A percentile compares a stretch with the other conserved stretches of the same genome.
Evolutionary conservation across 257 asterid species (phyloP).

Genomic region (Solanum dulcamara): DNA sequence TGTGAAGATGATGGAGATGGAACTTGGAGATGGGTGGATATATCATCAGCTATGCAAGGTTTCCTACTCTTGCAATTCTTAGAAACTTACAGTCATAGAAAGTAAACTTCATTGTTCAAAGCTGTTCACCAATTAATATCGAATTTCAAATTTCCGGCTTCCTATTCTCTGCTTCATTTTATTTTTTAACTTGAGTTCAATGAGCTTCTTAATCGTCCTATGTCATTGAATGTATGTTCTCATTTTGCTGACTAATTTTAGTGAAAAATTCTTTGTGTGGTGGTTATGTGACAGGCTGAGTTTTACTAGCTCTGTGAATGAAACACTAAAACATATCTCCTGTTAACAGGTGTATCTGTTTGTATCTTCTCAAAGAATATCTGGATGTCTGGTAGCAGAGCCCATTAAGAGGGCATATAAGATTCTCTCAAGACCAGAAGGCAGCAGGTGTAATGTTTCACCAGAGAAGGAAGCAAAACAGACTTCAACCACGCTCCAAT

Average conservation of each 20-base stretch:
- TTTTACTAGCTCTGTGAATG: background rate
- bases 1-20: constrained; percentile 74
- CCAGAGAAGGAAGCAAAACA: constrained; percentile 18
- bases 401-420: constrained; percentile 49
- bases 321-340: background rate
- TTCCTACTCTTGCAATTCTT: background rate
- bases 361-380: constrained; percentile 49
- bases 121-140: background rate
- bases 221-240: background rate
- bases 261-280: background rate
- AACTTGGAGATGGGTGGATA: constrained; percentile 67
- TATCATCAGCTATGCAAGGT: constrained; percentile 45
- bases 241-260: background rate
- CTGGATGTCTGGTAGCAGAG: constrained; percentile 63
- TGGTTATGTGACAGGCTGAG: background rate
- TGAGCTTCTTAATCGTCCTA: background rate
- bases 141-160: background rate
- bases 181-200: background rate
- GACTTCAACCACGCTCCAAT: constrained; percentile 36
- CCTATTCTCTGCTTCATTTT: background rate
- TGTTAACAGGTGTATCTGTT: constrained; percentile 53
- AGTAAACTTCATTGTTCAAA: background rate
- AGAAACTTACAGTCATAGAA: background rate
- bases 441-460: background rate
- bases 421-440: constrained; percentile 25